Percentiles rank a stretch among this genome's conserved stretches.
Conservation (phyloP, 2,329 filamentous ascomycete genomes). For the Alternaria novae-zelandiae region DNA sequence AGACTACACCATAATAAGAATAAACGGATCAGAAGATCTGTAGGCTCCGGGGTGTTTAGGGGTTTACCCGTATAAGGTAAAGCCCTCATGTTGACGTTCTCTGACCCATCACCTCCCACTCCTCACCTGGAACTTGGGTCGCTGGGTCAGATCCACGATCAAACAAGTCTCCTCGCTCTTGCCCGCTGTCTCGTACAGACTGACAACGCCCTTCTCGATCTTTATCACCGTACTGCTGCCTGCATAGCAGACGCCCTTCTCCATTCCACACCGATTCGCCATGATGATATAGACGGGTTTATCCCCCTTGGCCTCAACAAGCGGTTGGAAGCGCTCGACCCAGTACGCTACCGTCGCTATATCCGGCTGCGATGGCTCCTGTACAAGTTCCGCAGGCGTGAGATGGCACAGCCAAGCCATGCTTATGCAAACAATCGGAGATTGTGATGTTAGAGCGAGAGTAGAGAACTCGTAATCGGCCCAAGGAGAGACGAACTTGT, state of each 20-base stretch:
- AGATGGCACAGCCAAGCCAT: slow-evolving; percentile 79
- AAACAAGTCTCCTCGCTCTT: slow-evolving; percentile 73
- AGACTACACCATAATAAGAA: neutral
- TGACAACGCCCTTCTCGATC: slow-evolving; percentile 69
- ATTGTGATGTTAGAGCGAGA: slow-evolving; percentile 62
- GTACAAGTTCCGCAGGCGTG: slow-evolving; percentile 53
- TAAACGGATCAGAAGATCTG: neutral
- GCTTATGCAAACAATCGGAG: slow-evolving; percentile 70
- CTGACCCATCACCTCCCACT: slow-evolving; percentile 25
- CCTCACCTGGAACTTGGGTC: slow-evolving; percentile 45
- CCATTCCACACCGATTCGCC: slow-evolving; percentile 72
- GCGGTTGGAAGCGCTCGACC: slow-evolving; percentile 72
- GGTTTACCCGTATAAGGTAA: neutral
- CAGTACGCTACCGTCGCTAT: slow-evolving; percentile 78
- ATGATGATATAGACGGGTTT: slow-evolving; percentile 71
- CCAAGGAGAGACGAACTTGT: slow-evolving; percentile 65
- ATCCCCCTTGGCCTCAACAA: slow-evolving; percentile 44
- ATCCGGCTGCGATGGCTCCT: slow-evolving; percentile 65
- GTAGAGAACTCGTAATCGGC: slow-evolving; percentile 63
- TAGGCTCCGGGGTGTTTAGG: neutral
- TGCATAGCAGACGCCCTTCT: slow-evolving; percentile 71
- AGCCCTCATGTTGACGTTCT: neutral
- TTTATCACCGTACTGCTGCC: slow-evolving; percentile 76
- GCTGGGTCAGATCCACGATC: slow-evolving; percentile 67
- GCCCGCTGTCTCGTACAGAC: slow-evolving; percentile 72